Conservation (phyloP, 805 yeast genomes). For the Monosporozyma solicola region DNA sequence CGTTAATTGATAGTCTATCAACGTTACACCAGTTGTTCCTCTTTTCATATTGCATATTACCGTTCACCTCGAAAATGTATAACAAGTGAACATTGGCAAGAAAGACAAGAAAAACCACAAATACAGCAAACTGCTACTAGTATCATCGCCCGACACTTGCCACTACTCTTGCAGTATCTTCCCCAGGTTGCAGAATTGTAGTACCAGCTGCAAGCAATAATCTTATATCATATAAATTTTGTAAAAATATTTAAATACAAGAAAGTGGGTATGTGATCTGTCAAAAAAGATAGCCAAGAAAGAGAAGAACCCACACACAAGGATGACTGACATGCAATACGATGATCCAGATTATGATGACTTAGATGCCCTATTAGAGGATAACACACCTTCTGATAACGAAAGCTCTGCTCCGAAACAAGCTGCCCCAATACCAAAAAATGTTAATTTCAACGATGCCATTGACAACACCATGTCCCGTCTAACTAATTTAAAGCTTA, state of each 20-base stretch:
- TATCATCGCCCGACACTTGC: too few relatives aligned
- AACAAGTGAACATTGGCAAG: too few relatives aligned
- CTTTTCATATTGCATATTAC: too few relatives aligned
- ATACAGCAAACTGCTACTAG: too few relatives aligned
- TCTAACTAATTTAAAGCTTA: background rate
- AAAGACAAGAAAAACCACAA: too few relatives aligned
- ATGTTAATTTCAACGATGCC: background rate
- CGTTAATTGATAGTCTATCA: too few relatives aligned
- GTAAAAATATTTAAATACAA: background rate
- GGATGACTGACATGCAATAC: conserved; percentile 32
- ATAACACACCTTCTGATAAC: conserved; percentile 33
- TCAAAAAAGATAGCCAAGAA: background rate
- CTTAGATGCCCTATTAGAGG: conserved; percentile 77
- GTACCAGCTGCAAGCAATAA: too few relatives aligned
- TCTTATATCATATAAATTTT: too few relatives aligned
- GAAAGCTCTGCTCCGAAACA: background rate
- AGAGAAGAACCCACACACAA: background rate
- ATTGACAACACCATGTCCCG: background rate
- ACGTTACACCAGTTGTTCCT: too few relatives aligned
- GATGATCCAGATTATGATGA: conserved; percentile 59
- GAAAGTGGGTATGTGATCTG: background rate
- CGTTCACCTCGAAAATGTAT: too few relatives aligned
- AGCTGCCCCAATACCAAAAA: conserved; percentile 10
- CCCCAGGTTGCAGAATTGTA: too few relatives aligned
- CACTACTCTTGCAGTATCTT: too few relatives aligned